Evolutionary conservation across 805 yeast genomes (phyloP), one percentile per base, ranked within the genome.

Genomic region (Kluyveromyces siamensis): DNA sequence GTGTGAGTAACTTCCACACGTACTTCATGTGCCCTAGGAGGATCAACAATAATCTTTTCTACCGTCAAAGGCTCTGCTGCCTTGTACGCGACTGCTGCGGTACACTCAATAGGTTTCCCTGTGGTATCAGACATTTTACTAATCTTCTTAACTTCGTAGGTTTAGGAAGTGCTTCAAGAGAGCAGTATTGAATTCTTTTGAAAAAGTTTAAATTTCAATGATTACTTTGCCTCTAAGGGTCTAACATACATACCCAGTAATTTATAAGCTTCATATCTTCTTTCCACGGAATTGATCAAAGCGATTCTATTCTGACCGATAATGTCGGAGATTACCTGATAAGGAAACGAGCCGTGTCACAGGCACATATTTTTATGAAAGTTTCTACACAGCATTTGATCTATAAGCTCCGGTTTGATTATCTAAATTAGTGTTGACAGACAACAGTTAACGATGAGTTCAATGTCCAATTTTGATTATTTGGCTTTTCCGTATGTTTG

Each of bases 61-160:
- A 93, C 77, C 40, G 81, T 61, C 59, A 93, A 76, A 50, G 87
- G 87, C 66, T 85, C 80, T 43, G 83, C 87, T 27, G 98, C 93
- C 66, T 84, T 96, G 91, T 98, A 91, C 56, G 98, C 96, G 61
- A 93, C 87, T 45, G 99, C 99, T 50, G 99, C 99, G 65, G 81
- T 77, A 74, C 98, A 93, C 43, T 81, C 80, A 63, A 90, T 89
- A 54, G 80, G 73, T 55, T 72, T 59, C 19, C 70, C 70, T 39
- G 50, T 58, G 44, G 69, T 63, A 37, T 62, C 48, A 36, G 47
- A 41, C 48, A 39, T 46, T 4, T n/a, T 40, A 19, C 11, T 17
- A 40, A 16, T 18, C 2, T 40, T 25, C 17, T n/a, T 25, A 4
- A n/a, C 27, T 18, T 25, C 10, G 35, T 30, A 30, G 25, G 25